Conservation (phyloP, 495 filamentous ascomycete species). For the Corynascus novoguineensis region DNA sequence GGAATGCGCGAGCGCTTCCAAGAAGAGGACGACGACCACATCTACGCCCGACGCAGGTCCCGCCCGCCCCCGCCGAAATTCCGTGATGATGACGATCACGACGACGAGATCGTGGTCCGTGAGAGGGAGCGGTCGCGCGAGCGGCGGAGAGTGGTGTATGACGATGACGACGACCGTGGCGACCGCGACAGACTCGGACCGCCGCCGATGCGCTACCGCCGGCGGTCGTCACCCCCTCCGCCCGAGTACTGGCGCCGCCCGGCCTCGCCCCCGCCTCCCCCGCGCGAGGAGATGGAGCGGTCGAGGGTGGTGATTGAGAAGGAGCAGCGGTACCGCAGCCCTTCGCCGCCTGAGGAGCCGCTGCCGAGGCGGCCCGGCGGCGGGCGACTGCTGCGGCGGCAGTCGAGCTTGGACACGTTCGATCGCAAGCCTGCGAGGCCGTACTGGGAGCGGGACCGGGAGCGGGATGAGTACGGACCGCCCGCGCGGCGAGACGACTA, state of each 20-base stretch:
- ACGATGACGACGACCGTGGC: slow-evolving; percentile 36
- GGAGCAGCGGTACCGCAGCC: slow-evolving; percentile 33
- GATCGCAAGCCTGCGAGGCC: slow-evolving; percentile 44
- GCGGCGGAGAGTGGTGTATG: background rate
- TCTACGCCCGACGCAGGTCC: slow-evolving; percentile 19
- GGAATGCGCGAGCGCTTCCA: slow-evolving; percentile 35
- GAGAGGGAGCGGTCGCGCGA: background rate
- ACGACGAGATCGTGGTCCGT: background rate
- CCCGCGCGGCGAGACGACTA: slow-evolving; percentile 34
- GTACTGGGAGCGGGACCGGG: slow-evolving; percentile 30
- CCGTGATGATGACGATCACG: background rate
- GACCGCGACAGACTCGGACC: no score
- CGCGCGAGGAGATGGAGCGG: slow-evolving; percentile 34
- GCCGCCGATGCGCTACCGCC: background rate
- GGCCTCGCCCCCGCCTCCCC: slow-evolving; percentile 22
- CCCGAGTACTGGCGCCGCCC: slow-evolving; percentile 11
- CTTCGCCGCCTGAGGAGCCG: no score
- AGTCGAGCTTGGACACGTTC: slow-evolving; percentile 46
- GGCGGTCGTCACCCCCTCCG: slow-evolving; percentile 5
- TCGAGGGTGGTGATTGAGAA: slow-evolving; percentile 29
- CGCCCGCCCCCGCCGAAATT: background rate
- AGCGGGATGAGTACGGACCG: slow-evolving; percentile 45
- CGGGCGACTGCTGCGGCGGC: slow-evolving; percentile 35
- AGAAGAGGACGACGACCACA: slow-evolving; percentile 28
- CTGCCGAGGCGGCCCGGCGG: slow-evolving; percentile 10